phyloP scores from a whole-genome alignment of 306 rosid genomes.

The Prunus mume region DNA sequence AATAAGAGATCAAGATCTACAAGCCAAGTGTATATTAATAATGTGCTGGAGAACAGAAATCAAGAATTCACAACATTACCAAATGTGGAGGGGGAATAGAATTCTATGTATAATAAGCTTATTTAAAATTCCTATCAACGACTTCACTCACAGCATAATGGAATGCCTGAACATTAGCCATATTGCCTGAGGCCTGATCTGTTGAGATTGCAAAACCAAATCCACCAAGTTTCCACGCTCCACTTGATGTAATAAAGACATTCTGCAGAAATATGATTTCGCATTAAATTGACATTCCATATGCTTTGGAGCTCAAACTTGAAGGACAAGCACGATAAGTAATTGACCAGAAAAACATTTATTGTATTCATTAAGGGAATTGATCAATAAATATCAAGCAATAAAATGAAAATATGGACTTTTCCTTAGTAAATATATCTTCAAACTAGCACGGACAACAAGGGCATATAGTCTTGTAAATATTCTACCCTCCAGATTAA shows the following conservation, averaged over 20 bases:
- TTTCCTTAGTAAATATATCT: background rate
- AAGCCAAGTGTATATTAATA: background rate
- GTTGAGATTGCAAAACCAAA: constrained; percentile 85
- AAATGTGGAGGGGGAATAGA: constrained; percentile 2
- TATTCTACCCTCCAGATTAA: background rate
- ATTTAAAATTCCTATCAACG: constrained; percentile 20
- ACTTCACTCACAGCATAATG: constrained; percentile 82
- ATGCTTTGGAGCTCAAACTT: background rate
- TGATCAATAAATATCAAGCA: background rate
- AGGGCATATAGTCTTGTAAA: background rate
- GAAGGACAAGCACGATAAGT: background rate
- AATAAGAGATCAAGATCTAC: background rate
- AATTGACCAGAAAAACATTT: background rate
- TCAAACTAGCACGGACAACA: background rate
- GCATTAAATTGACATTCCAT: constrained; percentile 5
- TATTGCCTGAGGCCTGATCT: constrained; percentile 56
- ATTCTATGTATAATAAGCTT: background rate
- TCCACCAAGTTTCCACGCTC: constrained; percentile 99
- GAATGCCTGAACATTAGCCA: constrained; percentile 61
- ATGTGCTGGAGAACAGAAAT: background rate
- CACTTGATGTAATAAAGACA: constrained; percentile 88
- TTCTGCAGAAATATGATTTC: constrained; percentile 52
- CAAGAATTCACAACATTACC: background rate
- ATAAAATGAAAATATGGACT: background rate
- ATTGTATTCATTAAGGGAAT: background rate